Evolutionary conservation across 2,329 filamentous ascomycete genomes (phyloP).

Genomic region (Diplocarpon rosae): DNA sequence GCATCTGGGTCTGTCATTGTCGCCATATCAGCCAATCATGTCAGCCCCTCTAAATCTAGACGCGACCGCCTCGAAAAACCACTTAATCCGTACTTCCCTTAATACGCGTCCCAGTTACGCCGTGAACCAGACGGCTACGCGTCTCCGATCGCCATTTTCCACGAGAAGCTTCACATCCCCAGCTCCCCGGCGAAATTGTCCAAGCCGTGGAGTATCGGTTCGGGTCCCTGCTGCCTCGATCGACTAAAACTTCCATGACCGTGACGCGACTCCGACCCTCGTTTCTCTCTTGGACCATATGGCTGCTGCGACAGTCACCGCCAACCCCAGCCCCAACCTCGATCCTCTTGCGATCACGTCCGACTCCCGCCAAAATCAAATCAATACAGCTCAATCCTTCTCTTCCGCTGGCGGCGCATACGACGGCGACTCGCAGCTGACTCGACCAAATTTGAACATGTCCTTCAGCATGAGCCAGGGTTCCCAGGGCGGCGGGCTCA

Average conservation of each 20-base stretch:
- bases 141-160: slow-evolving; percentile 15
- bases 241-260: no score
- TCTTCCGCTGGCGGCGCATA: slow-evolving; percentile 15
- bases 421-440: slow-evolving; percentile 15
- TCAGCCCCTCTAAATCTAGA: no score
- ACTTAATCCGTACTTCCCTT: slow-evolving; percentile 16
- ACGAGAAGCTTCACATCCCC: slow-evolving; percentile 2
- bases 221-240: neutral
- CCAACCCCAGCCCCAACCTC: slow-evolving; percentile 20
- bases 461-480: slow-evolving; percentile 28
- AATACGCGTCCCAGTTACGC: slow-evolving; percentile 17
- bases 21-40: no score
- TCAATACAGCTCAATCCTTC: slow-evolving; percentile 16
- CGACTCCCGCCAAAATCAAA: slow-evolving; percentile 23
- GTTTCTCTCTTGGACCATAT: slow-evolving; percentile 11
- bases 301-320: slow-evolving; percentile 20
- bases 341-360: slow-evolving; percentile 23
- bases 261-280: slow-evolving; percentile 8
- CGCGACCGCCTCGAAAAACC: slow-evolving; percentile 9
- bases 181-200: slow-evolving; percentile 1
- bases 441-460: slow-evolving; percentile 20
- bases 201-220: neutral
- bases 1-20: neutral
- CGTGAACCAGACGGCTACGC: slow-evolving; percentile 8
- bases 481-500: slow-evolving; percentile 24